Conservation (phyloP, 2,329 filamentous ascomycete species). For the Fonsecaea pedrosoi region DNA sequence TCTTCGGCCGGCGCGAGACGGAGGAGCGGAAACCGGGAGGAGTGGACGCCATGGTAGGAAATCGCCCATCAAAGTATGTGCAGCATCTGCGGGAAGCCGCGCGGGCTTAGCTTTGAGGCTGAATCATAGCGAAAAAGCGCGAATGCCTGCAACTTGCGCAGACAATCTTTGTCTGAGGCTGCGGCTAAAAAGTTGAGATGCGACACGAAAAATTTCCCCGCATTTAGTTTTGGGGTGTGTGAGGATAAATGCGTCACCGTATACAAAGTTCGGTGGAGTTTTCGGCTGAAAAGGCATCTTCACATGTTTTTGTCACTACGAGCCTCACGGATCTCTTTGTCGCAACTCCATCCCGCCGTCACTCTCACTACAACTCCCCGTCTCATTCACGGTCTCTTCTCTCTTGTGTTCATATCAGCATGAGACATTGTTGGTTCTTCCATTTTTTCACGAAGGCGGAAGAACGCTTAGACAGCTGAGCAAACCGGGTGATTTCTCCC, state of each 20-base stretch:
- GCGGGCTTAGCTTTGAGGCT: not conserved
- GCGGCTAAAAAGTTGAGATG: not conserved
- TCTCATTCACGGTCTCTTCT: not conserved
- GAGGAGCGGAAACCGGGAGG: constrained; percentile 72
- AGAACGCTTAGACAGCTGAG: not conserved
- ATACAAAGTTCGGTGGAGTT: not conserved
- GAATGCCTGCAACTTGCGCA: not conserved
- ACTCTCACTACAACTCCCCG: not conserved
- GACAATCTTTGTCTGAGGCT: not conserved
- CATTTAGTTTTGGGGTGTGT: not conserved
- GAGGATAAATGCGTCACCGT: not conserved
- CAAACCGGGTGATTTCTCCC: not conserved
- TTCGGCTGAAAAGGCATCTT: not conserved
- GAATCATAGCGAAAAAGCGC: not conserved
- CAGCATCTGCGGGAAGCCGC: not conserved
- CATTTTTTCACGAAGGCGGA: not conserved
- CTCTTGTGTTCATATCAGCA: not conserved
- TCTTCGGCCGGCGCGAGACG: constrained; percentile 70
- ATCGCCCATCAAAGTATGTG: not conserved
- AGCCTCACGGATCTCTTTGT: too few species aligned
- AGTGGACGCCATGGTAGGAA: constrained; percentile 52
- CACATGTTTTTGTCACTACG: not conserved
- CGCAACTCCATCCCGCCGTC: not conserved
- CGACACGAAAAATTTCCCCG: constrained; percentile 5
- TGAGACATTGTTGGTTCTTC: not conserved